phyloP scores from a whole-genome alignment of 2,329 filamentous ascomycete genomes.

The Pseudogymnoascus sp. region DNA sequence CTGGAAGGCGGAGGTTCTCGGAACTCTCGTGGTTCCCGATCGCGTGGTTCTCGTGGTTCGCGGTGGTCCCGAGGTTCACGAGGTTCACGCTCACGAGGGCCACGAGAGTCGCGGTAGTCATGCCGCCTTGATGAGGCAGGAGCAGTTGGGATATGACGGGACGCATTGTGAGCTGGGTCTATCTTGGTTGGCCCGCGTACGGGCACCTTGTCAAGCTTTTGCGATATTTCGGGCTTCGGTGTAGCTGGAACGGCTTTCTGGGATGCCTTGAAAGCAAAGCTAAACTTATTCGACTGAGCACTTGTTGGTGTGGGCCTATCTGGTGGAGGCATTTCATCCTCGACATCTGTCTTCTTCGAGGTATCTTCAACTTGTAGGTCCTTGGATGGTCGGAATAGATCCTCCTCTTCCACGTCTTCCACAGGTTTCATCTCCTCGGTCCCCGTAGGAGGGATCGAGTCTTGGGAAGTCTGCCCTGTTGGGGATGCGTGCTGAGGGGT shows the following conservation, averaged over 20 bases:
- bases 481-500: conserved; percentile 27
- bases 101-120: conserved; percentile 15
- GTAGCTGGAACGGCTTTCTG: conserved; percentile 47
- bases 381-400: conserved; percentile 54
- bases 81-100: not conserved
- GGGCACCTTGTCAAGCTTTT: conserved; percentile 53
- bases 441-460: conserved; percentile 15
- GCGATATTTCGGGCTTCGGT: conserved; percentile 56
- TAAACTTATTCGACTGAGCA: conserved; percentile 60
- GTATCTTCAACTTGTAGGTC: conserved; percentile 57
- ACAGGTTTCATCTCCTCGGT: conserved; percentile 27
- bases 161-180: conserved; percentile 1
- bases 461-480: conserved; percentile 22
- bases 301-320: conserved; percentile 39
- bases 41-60: not conserved
- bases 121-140: conserved; percentile 40
- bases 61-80: not conserved
- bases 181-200: conserved; percentile 13
- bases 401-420: conserved; percentile 28
- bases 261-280: conserved; percentile 82
- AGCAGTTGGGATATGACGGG: conserved; percentile 43
- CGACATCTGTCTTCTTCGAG: conserved; percentile 38
- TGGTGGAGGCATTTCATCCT: conserved; percentile 46
- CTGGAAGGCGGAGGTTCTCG: not conserved
- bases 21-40: not conserved